Evolutionary conservation across 2,329 filamentous ascomycete genomes (phyloP), one percentile per base, ranked within the genome.

Genomic region (Sporothrix phasma): DNA sequence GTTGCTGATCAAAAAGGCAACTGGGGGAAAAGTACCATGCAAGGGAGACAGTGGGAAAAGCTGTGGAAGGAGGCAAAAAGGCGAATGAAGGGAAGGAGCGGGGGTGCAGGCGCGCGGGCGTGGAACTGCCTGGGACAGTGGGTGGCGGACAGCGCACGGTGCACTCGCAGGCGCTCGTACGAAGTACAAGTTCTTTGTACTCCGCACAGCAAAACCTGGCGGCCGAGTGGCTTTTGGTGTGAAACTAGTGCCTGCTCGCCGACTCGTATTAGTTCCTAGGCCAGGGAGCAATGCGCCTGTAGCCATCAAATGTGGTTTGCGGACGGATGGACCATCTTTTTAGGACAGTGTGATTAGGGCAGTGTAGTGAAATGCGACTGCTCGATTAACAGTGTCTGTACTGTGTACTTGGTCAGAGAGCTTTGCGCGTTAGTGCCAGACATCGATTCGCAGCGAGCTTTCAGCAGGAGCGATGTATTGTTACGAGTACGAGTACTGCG

Each of bases 21-120:
- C 31, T 29, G 15, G 49, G 54, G 29, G 54, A n/a, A 29, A 43
- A 41, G 43, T 41, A 43, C 62, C 39, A 66, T 53, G 67, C 66
- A 66, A 68, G 66, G 67, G 66, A 47, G 53, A 17, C 26, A 65
- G 31, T 61, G 24, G 34, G 49, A 43, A 64, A 24, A 65, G 68
- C 65, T 58, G 65, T 65, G 47, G 61, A 56, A 66, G 53, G 53
- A 39, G 37, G 54, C 41, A 61, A 56, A 37, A 58, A 29, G 31
- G 51, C 31, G 39, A 46, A 46, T 31, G 43, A 13, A 41, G 34
- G 19, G 29, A 58, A 58, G 24, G 46, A 39, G 29, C 39, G 56
- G 37, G 54, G n/a, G 51, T 4, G 34, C 17, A 19, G 31, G 31
- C 51, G 29, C 17, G 26, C 19, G 51, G 19, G 24, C 31, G 15